A percentile compares a stretch with the other conserved stretches of the same genome.
Conservation (phyloP, 2,329 filamentous ascomycete genomes). For the Acarospora socialis region DNA sequence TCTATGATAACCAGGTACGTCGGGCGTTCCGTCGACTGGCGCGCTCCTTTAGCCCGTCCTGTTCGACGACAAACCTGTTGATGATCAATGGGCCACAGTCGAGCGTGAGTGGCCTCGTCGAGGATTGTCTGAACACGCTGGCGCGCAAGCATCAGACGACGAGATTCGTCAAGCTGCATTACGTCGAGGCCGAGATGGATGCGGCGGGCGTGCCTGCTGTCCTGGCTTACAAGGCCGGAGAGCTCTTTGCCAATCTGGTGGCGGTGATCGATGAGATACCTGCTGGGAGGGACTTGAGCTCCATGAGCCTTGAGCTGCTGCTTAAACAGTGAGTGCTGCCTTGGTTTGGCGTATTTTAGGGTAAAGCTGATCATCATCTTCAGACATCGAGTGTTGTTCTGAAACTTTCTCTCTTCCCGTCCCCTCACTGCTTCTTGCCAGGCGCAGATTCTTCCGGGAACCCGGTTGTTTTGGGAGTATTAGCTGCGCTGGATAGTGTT, state of each 20-base stretch:
- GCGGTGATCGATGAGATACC: conserved; percentile 80
- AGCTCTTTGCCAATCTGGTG: conserved; percentile 80
- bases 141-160: conserved; percentile 56
- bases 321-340: conserved; percentile 43
- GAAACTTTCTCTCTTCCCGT: no score
- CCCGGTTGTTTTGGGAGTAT: no score
- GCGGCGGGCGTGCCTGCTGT: conserved; percentile 75
- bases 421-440: no score
- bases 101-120: conserved; percentile 62
- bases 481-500: no score
- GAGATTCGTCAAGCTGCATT: conserved; percentile 83
- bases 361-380: no score
- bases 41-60: background rate
- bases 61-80: background rate
- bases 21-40: background rate
- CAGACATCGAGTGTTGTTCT: no score
- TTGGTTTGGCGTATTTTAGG: no score
- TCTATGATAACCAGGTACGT: conserved; percentile 74
- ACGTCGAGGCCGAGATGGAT: conserved; percentile 88
- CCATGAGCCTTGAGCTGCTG: conserved; percentile 41
- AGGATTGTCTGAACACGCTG: conserved; percentile 61
- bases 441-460: no score
- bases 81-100: conserved; percentile 40
- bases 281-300: conserved; percentile 33
- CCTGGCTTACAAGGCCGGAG: conserved; percentile 75